Evolutionary conservation across 768 basidiomycete species (phyloP), one percentile per base, ranked within the genome.

Genomic region (Coprinopsis strossmayeri): DNA sequence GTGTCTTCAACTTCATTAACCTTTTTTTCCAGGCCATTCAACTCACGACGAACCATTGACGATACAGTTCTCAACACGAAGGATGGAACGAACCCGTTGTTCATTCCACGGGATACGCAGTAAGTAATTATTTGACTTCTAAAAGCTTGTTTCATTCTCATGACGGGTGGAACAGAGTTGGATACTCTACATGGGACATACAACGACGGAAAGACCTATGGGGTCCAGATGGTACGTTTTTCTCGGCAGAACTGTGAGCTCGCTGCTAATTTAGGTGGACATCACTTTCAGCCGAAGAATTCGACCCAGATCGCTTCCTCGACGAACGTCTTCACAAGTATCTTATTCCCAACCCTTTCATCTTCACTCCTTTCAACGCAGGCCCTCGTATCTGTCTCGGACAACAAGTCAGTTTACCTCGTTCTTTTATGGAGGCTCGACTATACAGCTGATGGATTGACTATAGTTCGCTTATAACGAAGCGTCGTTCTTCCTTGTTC

Each of bases 261-360:
- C 30, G n/a, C 47, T 3, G 38, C 32, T 38, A 11, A 50, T n/a
- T 13, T 9, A 24, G 15, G 9, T 17, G n/a, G 12, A 35, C 9
- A 24, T 28, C 15, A 38, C 42, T 26, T 4, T n/a, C 41, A 76
- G 76, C 76, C 5, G 55, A 68, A 1, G 52, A 60, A 34, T 81
- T 79, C 51, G 78, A 80, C 53, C 79, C 79, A 3, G 73, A 77
- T 52, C 69, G 79, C 1, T 80, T 78, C 68, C 61, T 81, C 27
- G 78, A 81, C 49, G 70, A 73, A 34, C 68, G 78, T 2, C 39
- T 73, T 0, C 53, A 60, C 11, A 73, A 72, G 54, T 72, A 76
- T 54, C 53, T 76, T 39, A 68, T 66, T 0, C 66, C 71, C 3
- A 79, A 80, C 49, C 65, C 63, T 0, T 65, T 65, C 51, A 68